Base-by-base conservation (phyloP, 2,329 filamentous ascomycete genomes). In the Dactylellina sp. region DNA sequence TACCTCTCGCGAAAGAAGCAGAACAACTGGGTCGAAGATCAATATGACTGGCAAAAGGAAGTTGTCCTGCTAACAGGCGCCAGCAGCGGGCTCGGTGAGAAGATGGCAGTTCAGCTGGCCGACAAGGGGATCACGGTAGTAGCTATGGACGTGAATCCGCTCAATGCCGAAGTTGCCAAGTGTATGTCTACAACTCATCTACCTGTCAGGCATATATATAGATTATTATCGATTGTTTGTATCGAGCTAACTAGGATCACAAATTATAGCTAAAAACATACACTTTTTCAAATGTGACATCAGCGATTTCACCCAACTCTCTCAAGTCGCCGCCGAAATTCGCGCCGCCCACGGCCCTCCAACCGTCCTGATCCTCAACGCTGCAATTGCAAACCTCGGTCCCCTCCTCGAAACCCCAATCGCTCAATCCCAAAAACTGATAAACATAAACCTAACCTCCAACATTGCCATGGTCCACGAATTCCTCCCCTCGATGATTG, bases 371-470 rank as follows among this genome's bases (percentile, higher is more conserved):
- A 75, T 82, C 47, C 81, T 81, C 76, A 82, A 82, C 47, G 81
- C 81, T 12, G 81, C 79, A 9, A 83, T 87, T 14, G 83, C 81
- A 47, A 66, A 66, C 14, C 37, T 55, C 7, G 61, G 40, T 7
- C 40, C 61, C 7, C 20, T 74, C 11, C 49, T 74, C 16, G 24
- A 46, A 6, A 66, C 42, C 32, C 47, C 61, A 0, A 7, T 74
- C 28, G 39, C 37, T 2, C 46, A 50, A 46, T 64, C 61, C 12
- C 61, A 74, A 61, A 74, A 74, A 37, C 40, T 74, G 55, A 91
- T 92, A 79, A 87, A 88, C 71, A 87, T 92, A 78, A 93, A 92
- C 81, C 83, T 87, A 0, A 80, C 91, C 37, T 84, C 88, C 1
- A 89, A 89, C 81, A 91, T 87, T 82, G 88, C 85, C 83, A 84